Evolutionary conservation across 306 rosid species (phyloP).

Genomic region (Ziziphus jujuba): DNA sequence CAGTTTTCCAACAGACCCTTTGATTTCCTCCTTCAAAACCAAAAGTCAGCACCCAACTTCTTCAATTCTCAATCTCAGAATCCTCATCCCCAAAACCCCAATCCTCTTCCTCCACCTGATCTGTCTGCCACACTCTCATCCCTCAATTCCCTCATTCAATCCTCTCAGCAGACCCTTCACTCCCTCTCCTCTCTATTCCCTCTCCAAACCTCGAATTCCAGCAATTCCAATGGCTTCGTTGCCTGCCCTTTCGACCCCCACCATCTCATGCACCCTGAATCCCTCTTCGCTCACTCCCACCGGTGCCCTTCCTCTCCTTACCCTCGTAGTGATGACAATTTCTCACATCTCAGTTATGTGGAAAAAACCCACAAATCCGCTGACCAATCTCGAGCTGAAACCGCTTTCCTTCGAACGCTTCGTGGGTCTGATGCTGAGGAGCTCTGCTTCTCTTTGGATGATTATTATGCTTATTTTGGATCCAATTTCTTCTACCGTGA

Average conservation of each 20-base stretch:
- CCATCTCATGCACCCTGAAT: constrained; percentile 56
- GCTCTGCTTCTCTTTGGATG: constrained; percentile 53
- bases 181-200: constrained; percentile 45
- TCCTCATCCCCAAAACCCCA: constrained; percentile 14
- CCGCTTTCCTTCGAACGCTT: constrained; percentile 11
- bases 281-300: constrained; percentile 67
- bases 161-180: constrained; percentile 31
- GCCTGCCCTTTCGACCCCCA: constrained; percentile 53
- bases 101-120: constrained; percentile 13
- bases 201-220: constrained; percentile 23
- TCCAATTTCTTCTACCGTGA: constrained; percentile 57
- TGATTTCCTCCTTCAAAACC: constrained; percentile 25
- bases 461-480: constrained; percentile 26
- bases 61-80: constrained; percentile 6
- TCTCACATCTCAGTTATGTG: constrained; percentile 46
- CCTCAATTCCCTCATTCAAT: constrained; percentile 43
- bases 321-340: constrained; percentile 27
- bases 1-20: constrained; percentile 22
- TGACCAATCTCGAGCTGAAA: constrained; percentile 13
- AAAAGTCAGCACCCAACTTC: constrained; percentile 25
- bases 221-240: constrained; percentile 19
- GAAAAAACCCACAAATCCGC: constrained; percentile 37
- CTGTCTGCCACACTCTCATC: constrained; percentile 45
- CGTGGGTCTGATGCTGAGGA: constrained; percentile 37
- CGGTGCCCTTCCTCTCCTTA: constrained; percentile 59